Evolutionary conservation across 768 basidiomycete species (phyloP), one percentile per base, ranked within the genome.

Genomic region (Naganishia vaughanmartiniae): DNA sequence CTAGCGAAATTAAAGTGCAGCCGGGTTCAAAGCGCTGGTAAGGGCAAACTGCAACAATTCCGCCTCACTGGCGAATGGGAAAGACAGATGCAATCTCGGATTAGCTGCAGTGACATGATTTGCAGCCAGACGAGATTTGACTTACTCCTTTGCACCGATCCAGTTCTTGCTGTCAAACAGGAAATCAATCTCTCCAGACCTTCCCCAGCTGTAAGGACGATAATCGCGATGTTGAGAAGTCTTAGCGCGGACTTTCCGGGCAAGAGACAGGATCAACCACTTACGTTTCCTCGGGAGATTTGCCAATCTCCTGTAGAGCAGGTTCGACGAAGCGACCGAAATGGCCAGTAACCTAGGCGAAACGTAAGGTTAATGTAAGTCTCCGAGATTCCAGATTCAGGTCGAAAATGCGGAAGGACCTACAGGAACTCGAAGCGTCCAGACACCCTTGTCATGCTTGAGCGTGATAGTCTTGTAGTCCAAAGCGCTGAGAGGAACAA

Each of bases 111-210:
- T 24, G 42, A 17, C 24, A 15, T 9, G 56, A 33, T 26, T 1
- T n/a, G 36, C 24, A 45, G 39, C 21, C 21, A 39, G 56, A 24
- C 5, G 3, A 4, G 24, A 14, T 11, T 63, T 31, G 0, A 74
- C 79, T 67, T 65, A 78, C 79, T 69, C 79, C 71, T 80, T 78
- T 31, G 79, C 79, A 51, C 79, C 79, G 57, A 80, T 76, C 79
- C 79, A 80, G 33, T 78, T 77, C 39, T 45, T 42, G 67, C 76
- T 78, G 74, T 80, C 79, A 70, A 80, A 80, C 54, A 78, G 74
- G 58, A 80, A 75, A 66, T 74, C 72, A 76, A 80, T 77, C 26
- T 69, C 67, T 10, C 79, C 79, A 14, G 75, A 73, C 66, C 72
- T 34, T 14, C 68, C 68, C 55, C 56, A 69, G 11, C 68, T 69